Evolutionary conservation across 768 basidiomycete genomes (phyloP).

Genomic region (Naganishia kalamii): DNA sequence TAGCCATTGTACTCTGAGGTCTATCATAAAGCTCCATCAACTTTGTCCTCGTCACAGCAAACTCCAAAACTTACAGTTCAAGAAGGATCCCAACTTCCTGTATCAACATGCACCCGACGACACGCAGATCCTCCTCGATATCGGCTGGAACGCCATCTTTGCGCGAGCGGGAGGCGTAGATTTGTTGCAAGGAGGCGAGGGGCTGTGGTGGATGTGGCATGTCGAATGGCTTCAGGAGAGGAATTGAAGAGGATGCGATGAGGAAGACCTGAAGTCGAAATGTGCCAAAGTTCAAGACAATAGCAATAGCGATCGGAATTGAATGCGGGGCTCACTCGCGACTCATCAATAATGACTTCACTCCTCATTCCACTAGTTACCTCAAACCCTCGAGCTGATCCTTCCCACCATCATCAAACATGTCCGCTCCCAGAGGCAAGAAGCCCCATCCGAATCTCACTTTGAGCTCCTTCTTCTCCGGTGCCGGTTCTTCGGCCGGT

Average conservation of each 20-base stretch:
- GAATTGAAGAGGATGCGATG: background rate
- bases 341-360: no score
- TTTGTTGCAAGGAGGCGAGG: constrained; percentile 71
- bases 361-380: no score
- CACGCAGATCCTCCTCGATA: constrained; percentile 79
- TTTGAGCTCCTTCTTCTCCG: background rate
- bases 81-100: constrained; percentile 88
- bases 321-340: no score
- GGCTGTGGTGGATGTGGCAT: constrained; percentile 54
- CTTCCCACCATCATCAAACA: background rate
- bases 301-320: no score
- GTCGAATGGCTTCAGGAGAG: background rate
- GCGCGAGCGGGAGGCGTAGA: constrained; percentile 69
- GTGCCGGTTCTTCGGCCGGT: background rate
- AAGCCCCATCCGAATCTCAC: background rate
- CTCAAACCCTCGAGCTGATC: no score
- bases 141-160: constrained; percentile 74
- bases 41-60: no score
- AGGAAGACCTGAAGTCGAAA: background rate
- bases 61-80: constrained; percentile 61
- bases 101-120: constrained; percentile 87
- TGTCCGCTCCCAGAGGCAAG: background rate
- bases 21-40: constrained; percentile 29
- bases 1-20: constrained; percentile 96
- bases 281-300: no score